Evolutionary conservation across 1,284 basidiomycete species (phyloP).

Genomic region (Ganoderma boninense): DNA sequence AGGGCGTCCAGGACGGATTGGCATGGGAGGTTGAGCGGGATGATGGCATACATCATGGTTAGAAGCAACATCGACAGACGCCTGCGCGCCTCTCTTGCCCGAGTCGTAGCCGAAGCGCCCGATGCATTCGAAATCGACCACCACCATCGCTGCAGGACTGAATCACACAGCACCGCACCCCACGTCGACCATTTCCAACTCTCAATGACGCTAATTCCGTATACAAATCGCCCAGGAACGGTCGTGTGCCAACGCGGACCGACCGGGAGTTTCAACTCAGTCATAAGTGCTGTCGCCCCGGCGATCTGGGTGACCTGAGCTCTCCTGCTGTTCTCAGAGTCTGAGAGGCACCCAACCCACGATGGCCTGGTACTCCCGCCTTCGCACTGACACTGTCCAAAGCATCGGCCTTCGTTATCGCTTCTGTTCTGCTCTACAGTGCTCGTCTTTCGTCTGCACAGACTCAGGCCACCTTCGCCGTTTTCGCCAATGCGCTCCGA

Average conservation of each 20-base stretch:
- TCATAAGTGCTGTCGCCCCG: not conserved
- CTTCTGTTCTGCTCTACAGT: not conserved
- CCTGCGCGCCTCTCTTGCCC: not conserved
- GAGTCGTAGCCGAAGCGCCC: not conserved
- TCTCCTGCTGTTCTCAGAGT: not conserved
- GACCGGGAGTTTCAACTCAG: not conserved
- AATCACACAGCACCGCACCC: not conserved
- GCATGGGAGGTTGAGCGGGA: not conserved
- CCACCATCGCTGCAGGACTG: not conserved
- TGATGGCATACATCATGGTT: not conserved
- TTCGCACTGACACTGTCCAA: not conserved
- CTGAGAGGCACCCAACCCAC: not conserved
- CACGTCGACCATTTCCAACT: not conserved
- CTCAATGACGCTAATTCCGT: not conserved
- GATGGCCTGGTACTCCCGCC: not conserved
- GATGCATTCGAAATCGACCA: not conserved
- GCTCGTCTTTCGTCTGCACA: not conserved
- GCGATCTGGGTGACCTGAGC: not conserved
- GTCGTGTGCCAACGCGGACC: not conserved
- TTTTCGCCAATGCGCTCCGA: slow-evolving; percentile 17
- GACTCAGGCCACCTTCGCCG: not conserved
- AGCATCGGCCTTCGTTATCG: not conserved
- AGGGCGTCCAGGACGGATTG: not conserved
- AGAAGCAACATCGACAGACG: not conserved
- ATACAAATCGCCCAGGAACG: not conserved